phyloP scores from a whole-genome alignment of 768 basidiomycete genomes.

The Sarcomyxa edulis region DNA sequence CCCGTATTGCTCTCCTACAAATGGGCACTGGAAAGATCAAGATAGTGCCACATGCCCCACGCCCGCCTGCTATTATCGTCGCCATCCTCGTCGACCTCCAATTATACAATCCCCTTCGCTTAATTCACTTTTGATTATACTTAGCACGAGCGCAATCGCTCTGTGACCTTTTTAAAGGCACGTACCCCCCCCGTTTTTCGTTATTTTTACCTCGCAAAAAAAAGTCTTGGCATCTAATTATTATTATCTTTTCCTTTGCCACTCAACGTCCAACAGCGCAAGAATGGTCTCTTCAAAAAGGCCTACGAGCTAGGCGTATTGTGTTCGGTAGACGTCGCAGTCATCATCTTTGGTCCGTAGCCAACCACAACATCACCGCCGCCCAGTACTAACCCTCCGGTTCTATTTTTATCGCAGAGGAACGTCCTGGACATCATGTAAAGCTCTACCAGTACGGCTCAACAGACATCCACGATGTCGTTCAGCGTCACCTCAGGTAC shows the following conservation, averaged over 20 bases:
- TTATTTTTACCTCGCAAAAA: slow-evolving; percentile 66
- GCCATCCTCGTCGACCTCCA: too few species aligned
- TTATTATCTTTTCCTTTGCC: slow-evolving; percentile 27
- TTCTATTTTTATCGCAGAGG: slow-evolving; percentile 58
- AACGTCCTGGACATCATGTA: slow-evolving; percentile 71
- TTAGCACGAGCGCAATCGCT: slow-evolving; percentile 89
- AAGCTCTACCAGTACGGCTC: slow-evolving; percentile 85
- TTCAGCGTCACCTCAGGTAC: slow-evolving; percentile 57
- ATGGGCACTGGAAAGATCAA: too few species aligned
- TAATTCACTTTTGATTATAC: slow-evolving; percentile 29
- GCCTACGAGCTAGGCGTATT: slow-evolving; percentile 89
- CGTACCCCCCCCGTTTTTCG: slow-evolving; percentile 33
- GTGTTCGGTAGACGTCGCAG: slow-evolving; percentile 83
- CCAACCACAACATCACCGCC: too few species aligned
- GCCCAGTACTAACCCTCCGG: slow-evolving; percentile 8
- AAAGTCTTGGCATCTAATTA: slow-evolving; percentile 39
- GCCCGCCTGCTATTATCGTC: too few species aligned
- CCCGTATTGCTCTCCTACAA: too few species aligned
- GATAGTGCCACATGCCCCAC: too few species aligned
- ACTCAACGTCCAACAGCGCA: slow-evolving; percentile 48
- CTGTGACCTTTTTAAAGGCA: slow-evolving; percentile 89
- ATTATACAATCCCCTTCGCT: slow-evolving; percentile 20
- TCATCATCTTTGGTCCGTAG: slow-evolving; percentile 72
- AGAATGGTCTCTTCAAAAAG: slow-evolving; percentile 89
- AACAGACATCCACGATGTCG: slow-evolving; percentile 60